Evolutionary conservation across 257 asterid species (phyloP), one percentile per base, ranked within the genome.

Genomic region (Ocimum tenuiflorum): DNA sequence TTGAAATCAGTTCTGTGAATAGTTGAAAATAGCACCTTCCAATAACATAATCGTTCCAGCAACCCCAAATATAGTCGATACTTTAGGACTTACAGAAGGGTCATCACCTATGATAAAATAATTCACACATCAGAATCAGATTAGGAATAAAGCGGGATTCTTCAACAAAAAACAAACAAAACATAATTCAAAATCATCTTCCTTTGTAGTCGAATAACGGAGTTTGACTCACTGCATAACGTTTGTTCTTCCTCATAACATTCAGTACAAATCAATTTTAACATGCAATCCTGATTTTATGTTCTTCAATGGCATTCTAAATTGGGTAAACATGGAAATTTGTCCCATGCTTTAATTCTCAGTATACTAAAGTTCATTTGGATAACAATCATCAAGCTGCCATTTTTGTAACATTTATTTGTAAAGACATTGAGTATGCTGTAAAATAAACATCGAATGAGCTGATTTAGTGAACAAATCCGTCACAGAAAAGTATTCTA

Each of bases 31-130:
- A 70, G 57, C 81, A 91, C 98, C 98, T 75, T 96, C 85, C 45
- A 94, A 91, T 81, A 94, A 78, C 83, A 88, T 88, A 70, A 94
- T 90, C 63, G 92, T 90, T 77, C 99, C 99, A 61, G 78, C 99
- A 22, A 94, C 85, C 55, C 99, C 99, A 70, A 83, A 86, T 63
- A 92, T 81, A 29, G 81, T 86, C 56, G 94, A 84, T 31, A 80
- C 82, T 77, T 86, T 90, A 33, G 88, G 86, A 70, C 68, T 70
- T 69, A 74, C 96, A 60, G 79, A 65, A 50, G 72, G 67, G 45
- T 48, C 82, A 51, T 82, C 89, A 67, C 83, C 97, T 84, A 81
- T 31, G 59, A 76, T 1, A 24, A 67, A 47, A 60, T n/a, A 10
- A 22, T 11, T 9, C 51, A 39, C 11, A 42, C 54, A 23, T 39